Evolutionary conservation across 2,329 filamentous ascomycete genomes (phyloP), one percentile per base, ranked within the genome.

Genomic region (Lasiodiplodia sp.): DNA sequence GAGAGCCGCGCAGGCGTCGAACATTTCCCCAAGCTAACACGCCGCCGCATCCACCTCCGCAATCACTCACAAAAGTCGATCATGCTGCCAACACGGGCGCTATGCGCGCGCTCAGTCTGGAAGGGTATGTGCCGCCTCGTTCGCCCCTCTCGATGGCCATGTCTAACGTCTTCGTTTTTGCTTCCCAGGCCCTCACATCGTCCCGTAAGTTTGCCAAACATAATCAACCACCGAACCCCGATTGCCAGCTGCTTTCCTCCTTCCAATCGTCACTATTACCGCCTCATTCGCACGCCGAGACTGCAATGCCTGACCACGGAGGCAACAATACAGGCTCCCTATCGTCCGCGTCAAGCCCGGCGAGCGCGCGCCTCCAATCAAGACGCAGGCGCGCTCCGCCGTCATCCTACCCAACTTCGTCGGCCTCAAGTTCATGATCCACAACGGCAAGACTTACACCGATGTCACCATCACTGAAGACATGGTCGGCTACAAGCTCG

Each of bases 401-500:
- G 97, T 94, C 6, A 96, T 97, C 75, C 86, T 97, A 68, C 94
- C 94, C 71, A 96, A 92, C 81, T 97, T 97, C 78, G 93, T 97
- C 66, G 94, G 94, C 16, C 84, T 97, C 75, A 90, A 89, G 78
- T 97, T 97, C 80, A 91, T 94, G 81, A 88, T 97, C 69, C 91
- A 97, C 83, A 97, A 97, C 79, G 94, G 94, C 76, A 97, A 96
- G 84, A 87, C 87, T 38, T 97, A 97, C 81, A 83, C 91, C 74
- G 92, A 96, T 73, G 86, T 97, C 67, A 86, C 86, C 72, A 92
- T 97, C 71, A 97, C 94, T 18, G 94, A 97, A 79, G 92, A 97
- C 76, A 97, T 97, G 94, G 94, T 97, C 62, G 94, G 94, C 66
- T 92, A 96, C 81, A 97, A 97, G 83, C 86, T 97, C 73, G 94